Base-by-base conservation (phyloP, 2,329 filamentous ascomycete genomes). In the Fusarium piperis region DNA sequence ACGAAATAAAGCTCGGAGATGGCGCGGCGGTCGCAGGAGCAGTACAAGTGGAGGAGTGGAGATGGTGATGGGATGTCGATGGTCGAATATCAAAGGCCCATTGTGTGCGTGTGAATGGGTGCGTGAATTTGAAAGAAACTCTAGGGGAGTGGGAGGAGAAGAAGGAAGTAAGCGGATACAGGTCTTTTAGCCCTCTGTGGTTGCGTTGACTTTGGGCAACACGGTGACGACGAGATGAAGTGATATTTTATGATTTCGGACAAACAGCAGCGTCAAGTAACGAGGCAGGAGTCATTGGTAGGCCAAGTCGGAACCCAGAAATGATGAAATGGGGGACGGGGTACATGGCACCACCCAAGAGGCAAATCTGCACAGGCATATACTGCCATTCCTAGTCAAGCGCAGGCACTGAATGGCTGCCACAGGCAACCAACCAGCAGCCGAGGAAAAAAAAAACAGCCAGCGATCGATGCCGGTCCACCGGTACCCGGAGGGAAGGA, bases 31-130 rank as follows among this genome's bases (percentile, higher is more conserved):
- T 67, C 55, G 63, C 32, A 58, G 51, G 30, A 56, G 44, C 26
- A 64, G 55, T 23, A 16, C 38, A 20, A 65, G 68, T 67, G 71
- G 74, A 64, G 51, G 65, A 73, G 73, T 75, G 73, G 73, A 74
- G 73, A 74, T 72, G 70, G 55, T 52, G 46, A 52, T 39, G 55
- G 48, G 55, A 60, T 58, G 53, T 53, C 51, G 55, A 59, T 53
- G 55, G 55, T 41, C 55, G 55, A 59, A 64, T 60, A 61, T 65
- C 60, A 69, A 23, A 64, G 57, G 58, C 60, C 66, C 66, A 67
- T 71, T 67, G 57, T 44, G 62, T 55, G 62, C 41, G 23, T 23
- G n/a, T n/a, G 33, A 46, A 28, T 46, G 41, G 41, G 28, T 59
- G 18, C 16, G 18, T 36, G 36, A n/a, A 28, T 30, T 52, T 12